A percentile compares a stretch with the other conserved stretches of the same genome.
phyloP scores from a whole-genome alignment of 805 yeast genomes.

The Cyberlindnera americana region DNA sequence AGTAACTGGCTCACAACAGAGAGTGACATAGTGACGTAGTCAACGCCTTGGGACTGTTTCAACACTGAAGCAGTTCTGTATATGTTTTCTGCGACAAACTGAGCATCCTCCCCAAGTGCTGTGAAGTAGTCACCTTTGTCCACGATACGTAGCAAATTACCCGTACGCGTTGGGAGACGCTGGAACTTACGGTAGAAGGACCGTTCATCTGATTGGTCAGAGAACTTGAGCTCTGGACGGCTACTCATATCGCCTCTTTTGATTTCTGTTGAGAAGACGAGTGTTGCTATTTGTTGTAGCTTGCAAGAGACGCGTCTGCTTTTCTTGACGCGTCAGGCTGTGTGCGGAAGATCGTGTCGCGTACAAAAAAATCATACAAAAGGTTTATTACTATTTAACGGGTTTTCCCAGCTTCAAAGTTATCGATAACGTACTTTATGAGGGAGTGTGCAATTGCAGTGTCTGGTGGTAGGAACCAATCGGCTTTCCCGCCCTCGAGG shows the following conservation, averaged over 20 bases:
- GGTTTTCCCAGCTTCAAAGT: slow-evolving; percentile 2
- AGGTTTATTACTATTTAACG: too few relatives aligned
- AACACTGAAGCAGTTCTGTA: slow-evolving; percentile 82
- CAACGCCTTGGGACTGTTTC: slow-evolving; percentile 51
- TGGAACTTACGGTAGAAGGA: slow-evolving; percentile 46
- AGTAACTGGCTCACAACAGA: slow-evolving; percentile 68
- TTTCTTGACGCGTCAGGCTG: not conserved
- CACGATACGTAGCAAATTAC: slow-evolving; percentile 61
- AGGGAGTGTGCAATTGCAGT: slow-evolving; percentile 29
- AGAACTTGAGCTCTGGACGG: slow-evolving; percentile 56
- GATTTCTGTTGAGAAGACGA: too few relatives aligned
- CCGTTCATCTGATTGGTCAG: slow-evolving; percentile 48
- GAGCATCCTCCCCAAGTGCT: slow-evolving; percentile 72
- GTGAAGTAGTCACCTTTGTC: slow-evolving; percentile 83
- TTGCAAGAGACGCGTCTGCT: not conserved
- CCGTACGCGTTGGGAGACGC: slow-evolving; percentile 43
- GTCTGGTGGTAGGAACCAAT: slow-evolving; percentile 25
- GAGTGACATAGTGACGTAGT: slow-evolving; percentile 73
- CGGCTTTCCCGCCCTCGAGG: slow-evolving; percentile 18
- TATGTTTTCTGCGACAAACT: slow-evolving; percentile 74
- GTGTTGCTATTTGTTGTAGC: not conserved
- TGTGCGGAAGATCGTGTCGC: too few relatives aligned
- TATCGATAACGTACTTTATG: slow-evolving; percentile 22
- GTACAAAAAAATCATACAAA: too few relatives aligned
- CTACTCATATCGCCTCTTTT: slow-evolving; percentile 22